These are phyloP conservation scores for Cryphonectria japonica DNA, from an alignment of 2,329 filamentous ascomycete species.

Conservation along the genomic window DNA sequence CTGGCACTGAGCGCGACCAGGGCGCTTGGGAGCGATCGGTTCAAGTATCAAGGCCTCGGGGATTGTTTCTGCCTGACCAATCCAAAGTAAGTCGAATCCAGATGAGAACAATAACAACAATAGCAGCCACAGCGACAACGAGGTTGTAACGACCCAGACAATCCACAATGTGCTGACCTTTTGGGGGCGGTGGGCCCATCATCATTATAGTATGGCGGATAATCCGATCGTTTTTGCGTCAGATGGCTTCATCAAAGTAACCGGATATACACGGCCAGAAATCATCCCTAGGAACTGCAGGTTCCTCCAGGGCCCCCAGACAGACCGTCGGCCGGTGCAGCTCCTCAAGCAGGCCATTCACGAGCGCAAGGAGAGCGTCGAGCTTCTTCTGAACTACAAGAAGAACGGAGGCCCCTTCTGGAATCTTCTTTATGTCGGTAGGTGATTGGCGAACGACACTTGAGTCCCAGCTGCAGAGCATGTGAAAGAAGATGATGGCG, in stretches of 20 bases:
- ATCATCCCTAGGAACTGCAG: conserved; percentile 53
- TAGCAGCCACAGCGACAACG: no score
- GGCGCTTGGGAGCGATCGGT: conserved; percentile 36
- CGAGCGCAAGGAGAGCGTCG: conserved; percentile 20
- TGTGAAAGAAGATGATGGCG: no score
- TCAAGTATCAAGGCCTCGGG: conserved; percentile 57
- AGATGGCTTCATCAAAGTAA: conserved; percentile 53
- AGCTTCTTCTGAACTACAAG: conserved; percentile 45
- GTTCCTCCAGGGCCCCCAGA: conserved; percentile 50
- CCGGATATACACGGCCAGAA: conserved; percentile 51
- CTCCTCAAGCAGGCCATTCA: conserved; percentile 21
- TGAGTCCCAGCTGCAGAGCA: neutral
- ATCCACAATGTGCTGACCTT: conserved; percentile 22
- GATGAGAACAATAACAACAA: no score
- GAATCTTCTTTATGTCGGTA: conserved; percentile 58
- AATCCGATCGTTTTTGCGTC: conserved; percentile 56
- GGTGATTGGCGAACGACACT: conserved; percentile 34
- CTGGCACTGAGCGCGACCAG: conserved; percentile 46
- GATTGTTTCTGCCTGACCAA: conserved; percentile 63
- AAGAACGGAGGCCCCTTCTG: conserved; percentile 56
- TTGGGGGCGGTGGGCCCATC: no score
- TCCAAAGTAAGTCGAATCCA: conserved; percentile 38
- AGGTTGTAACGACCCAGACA: neutral
- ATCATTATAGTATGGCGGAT: conserved; percentile 38
- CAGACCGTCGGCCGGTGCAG: conserved; percentile 42